These are phyloP conservation scores for Microcera coccophila DNA, from an alignment of 2,329 filamentous ascomycete genomes.

Conservation along the genomic window DNA sequence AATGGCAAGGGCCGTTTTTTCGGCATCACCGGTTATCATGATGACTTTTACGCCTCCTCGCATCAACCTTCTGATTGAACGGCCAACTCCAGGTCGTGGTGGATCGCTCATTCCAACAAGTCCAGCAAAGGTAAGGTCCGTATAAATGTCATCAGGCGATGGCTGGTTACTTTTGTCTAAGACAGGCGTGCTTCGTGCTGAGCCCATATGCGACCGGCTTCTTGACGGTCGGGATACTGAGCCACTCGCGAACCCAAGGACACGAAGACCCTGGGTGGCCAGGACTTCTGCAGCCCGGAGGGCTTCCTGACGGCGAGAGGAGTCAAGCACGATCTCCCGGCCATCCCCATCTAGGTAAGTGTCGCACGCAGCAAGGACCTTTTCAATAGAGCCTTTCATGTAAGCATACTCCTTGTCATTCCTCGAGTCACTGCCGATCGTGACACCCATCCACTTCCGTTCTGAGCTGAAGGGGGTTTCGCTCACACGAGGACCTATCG, in stretches of 20 bases:
- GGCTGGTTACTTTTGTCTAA: conserved; percentile 38
- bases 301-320: conserved; percentile 68
- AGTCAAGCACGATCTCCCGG: conserved; percentile 79
- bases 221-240: conserved; percentile 49
- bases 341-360: conserved; percentile 86
- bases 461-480: conserved; percentile 97
- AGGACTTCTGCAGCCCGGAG: conserved; percentile 77
- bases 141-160: conserved; percentile 67
- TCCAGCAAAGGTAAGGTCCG: conserved; percentile 81
- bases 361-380: conserved; percentile 80
- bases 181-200: conserved; percentile 51
- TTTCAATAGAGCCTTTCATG: conserved; percentile 91
- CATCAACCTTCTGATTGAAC: conserved; percentile 85
- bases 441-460: conserved; percentile 98
- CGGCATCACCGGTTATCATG: conserved; percentile 98
- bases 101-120: conserved; percentile 97
- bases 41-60: conserved; percentile 93
- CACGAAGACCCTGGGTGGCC: conserved; percentile 83
- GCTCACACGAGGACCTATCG: conserved; percentile 73
- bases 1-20: conserved; percentile 91
- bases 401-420: conserved; percentile 78
- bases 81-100: conserved; percentile 82
- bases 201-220: conserved; percentile 36
- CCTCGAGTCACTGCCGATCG: conserved; percentile 61
- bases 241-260: conserved; percentile 91